phyloP scores from a whole-genome alignment of 257 asterid species.

The Petunia secreta region DNA sequence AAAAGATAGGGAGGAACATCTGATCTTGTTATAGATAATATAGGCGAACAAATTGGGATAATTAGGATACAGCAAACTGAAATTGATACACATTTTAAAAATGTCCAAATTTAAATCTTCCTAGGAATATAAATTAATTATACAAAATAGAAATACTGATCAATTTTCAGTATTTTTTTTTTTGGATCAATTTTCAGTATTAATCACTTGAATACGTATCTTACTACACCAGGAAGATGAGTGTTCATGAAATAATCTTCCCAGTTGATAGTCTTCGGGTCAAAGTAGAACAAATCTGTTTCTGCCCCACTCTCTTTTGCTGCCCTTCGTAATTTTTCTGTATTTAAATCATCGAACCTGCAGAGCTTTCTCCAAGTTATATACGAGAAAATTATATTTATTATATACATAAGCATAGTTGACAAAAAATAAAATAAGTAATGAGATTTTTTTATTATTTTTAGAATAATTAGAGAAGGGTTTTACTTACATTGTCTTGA shows the following conservation, averaged over 20 bases:
- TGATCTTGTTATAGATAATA: no score
- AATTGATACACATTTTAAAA: constrained; percentile 15
- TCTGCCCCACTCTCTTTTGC: constrained; percentile 46
- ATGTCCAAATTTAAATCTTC: not conserved
- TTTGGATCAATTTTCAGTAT: not conserved
- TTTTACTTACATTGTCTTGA: constrained; percentile 74
- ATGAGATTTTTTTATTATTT: not conserved
- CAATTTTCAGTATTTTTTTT: not conserved
- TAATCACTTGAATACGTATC: constrained; percentile 61
- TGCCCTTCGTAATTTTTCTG: constrained; percentile 57
- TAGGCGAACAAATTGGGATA: not conserved
- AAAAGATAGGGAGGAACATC: no score
- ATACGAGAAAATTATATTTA: not conserved
- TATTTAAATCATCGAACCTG: constrained; percentile 85
- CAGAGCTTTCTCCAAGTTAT: not conserved
- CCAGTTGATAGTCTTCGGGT: constrained; percentile 73
- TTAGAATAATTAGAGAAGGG: not conserved
- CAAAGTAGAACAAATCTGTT: constrained; percentile 57
- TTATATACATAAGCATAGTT: not conserved
- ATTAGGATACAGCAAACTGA: constrained; percentile 12
- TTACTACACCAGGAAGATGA: constrained; percentile 81
- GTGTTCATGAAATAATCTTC: constrained; percentile 69
- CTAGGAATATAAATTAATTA: not conserved
- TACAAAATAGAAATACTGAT: not conserved
- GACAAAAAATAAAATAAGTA: not conserved